A percentile compares a stretch with the other conserved stretches of the same genome.
Conservation (phyloP, 2,329 filamentous ascomycete species). For the Ascochyta lentis region DNA sequence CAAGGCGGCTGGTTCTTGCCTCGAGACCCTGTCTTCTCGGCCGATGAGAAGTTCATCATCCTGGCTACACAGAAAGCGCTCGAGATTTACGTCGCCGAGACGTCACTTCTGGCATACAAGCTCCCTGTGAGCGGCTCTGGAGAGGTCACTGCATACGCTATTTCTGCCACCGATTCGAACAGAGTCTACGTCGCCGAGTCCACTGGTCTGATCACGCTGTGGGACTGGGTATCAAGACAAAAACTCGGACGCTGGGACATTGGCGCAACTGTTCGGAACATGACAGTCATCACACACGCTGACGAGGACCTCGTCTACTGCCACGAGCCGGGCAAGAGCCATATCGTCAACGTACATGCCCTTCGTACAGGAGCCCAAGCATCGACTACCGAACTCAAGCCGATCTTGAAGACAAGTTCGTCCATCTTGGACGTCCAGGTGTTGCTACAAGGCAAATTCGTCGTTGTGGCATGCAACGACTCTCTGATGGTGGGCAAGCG, state of each 20-base stretch:
- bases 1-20: constrained; percentile 63
- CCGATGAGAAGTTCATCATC: constrained; percentile 70
- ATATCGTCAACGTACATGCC: constrained; percentile 48
- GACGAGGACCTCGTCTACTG: constrained; percentile 50
- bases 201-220: constrained; percentile 60
- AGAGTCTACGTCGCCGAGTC: constrained; percentile 62
- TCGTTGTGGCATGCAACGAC: constrained; percentile 63
- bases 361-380: constrained; percentile 38
- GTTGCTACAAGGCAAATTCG: constrained; percentile 62
- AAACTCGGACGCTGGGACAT: constrained; percentile 55
- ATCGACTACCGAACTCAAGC: constrained; percentile 42
- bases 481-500: constrained; percentile 68
- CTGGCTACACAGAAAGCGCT: constrained; percentile 76
- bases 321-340: constrained; percentile 48
- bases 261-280: constrained; percentile 43
- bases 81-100: constrained; percentile 80
- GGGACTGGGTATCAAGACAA: constrained; percentile 63
- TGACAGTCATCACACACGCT: constrained; percentile 41
- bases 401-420: constrained; percentile 45
- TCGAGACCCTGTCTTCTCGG: constrained; percentile 63
- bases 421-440: constrained; percentile 51
- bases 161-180: constrained; percentile 60
- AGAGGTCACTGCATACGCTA: constrained; percentile 57
- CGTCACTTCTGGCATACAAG: constrained; percentile 79
- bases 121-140: constrained; percentile 59